These are phyloP conservation scores for Ophiocordyceps camponoti-leonardi DNA, from an alignment of 2,329 filamentous ascomycete genomes.

Conservation along the genomic window DNA sequence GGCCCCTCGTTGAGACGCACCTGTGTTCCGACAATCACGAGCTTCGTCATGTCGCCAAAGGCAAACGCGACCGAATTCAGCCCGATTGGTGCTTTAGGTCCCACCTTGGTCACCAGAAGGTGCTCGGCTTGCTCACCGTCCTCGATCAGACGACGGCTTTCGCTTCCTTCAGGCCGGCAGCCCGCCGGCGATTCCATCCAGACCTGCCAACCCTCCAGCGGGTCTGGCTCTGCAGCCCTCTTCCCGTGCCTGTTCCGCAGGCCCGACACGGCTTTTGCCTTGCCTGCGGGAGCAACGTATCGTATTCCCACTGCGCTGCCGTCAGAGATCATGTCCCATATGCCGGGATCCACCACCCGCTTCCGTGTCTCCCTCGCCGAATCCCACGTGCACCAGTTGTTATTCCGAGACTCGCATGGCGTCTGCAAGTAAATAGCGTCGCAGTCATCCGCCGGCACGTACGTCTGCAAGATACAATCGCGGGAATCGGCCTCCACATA, in stretches of 20 bases:
- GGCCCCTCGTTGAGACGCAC: conserved; percentile 38
- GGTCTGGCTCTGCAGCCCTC: conserved; percentile 7
- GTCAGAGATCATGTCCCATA: conserved; percentile 44
- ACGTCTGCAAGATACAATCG: conserved; percentile 48
- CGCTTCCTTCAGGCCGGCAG: conserved; percentile 24
- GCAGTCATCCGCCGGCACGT: conserved; percentile 32
- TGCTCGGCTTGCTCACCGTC: conserved; percentile 26
- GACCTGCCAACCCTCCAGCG: conserved; percentile 29
- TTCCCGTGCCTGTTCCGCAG: conserved; percentile 13
- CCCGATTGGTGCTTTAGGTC: conserved; percentile 47
- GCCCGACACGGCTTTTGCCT: conserved; percentile 5
- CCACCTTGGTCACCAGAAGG: conserved; percentile 47
- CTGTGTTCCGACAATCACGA: conserved; percentile 45
- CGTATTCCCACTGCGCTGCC: conserved; percentile 48
- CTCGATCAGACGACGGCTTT: conserved; percentile 25
- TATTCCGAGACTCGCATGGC: conserved; percentile 15
- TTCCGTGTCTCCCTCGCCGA: conserved; percentile 33
- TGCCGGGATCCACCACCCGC: conserved; percentile 42
- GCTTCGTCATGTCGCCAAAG: conserved; percentile 56
- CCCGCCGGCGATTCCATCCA: conserved; percentile 34
- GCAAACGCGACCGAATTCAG: conserved; percentile 49
- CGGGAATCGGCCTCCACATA: conserved; percentile 43
- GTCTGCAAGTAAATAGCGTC: conserved; percentile 39
- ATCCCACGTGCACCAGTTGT: conserved; percentile 31
- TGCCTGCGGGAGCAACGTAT: conserved; percentile 16